Conservation (phyloP, 768 basidiomycete genomes). For the Mycena alexandri region DNA sequence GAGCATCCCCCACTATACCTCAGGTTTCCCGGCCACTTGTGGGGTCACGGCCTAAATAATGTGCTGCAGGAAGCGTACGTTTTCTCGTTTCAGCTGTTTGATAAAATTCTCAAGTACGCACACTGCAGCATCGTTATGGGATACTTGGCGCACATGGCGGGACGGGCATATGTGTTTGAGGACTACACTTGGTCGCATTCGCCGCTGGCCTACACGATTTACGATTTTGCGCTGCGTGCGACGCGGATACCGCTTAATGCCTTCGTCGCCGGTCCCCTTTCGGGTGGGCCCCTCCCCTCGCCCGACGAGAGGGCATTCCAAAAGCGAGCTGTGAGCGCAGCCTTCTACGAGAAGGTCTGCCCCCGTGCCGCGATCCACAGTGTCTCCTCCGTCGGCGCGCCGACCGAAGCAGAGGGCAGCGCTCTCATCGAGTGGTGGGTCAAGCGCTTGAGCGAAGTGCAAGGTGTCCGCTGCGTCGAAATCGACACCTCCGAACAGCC, state of each 20-base stretch:
- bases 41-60: constrained; percentile 75
- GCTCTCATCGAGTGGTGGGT: constrained; percentile 66
- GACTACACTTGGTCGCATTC: constrained; percentile 72
- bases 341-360: constrained; percentile 65
- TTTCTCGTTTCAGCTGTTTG: constrained; percentile 4
- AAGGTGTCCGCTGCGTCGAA: constrained; percentile 57
- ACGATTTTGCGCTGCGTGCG: constrained; percentile 66
- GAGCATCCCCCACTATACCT: constrained; percentile 51
- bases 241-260: constrained; percentile 69
- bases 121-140: constrained; percentile 59
- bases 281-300: constrained; percentile 57
- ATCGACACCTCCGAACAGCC: constrained; percentile 54
- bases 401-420: constrained; percentile 53
- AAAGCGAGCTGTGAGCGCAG: constrained; percentile 58
- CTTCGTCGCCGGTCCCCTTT: constrained; percentile 67
- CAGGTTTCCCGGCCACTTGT: constrained; percentile 66
- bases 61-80: constrained; percentile 72
- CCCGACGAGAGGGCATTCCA: constrained; percentile 33
- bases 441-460: constrained; percentile 49
- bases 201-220: constrained; percentile 66
- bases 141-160: constrained; percentile 62
- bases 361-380: constrained; percentile 49
- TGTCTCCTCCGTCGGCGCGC: constrained; percentile 52
- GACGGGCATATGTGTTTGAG: constrained; percentile 72
- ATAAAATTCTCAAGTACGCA: not conserved